Conservation (phyloP, 2,329 filamentous ascomycete genomes). For the Fusarium torreyae region DNA sequence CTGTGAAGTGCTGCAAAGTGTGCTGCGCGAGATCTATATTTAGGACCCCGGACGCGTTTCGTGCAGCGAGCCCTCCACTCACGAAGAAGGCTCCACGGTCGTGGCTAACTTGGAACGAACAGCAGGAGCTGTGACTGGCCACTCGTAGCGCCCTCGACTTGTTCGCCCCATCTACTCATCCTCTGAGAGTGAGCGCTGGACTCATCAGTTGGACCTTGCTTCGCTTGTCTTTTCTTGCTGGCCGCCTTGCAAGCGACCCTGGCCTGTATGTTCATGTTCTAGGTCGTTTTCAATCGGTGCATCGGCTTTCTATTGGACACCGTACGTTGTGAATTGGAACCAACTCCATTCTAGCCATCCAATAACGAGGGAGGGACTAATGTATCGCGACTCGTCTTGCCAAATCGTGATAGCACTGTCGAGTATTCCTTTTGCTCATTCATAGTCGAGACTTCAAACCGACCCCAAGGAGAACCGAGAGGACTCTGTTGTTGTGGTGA, state of each 20-base stretch:
- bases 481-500: no score
- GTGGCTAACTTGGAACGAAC: slow-evolving; percentile 43
- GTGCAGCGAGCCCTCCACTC: slow-evolving; percentile 46
- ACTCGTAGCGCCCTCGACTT: slow-evolving; percentile 40
- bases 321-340: slow-evolving; percentile 1
- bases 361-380: slow-evolving; percentile 30
- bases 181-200: slow-evolving; percentile 24
- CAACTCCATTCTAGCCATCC: slow-evolving; percentile 5
- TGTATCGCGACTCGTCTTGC: slow-evolving; percentile 10
- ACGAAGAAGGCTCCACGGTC: slow-evolving; percentile 36
- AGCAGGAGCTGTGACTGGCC: slow-evolving; percentile 43
- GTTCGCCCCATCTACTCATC: slow-evolving; percentile 32
- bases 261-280: slow-evolving; percentile 18
- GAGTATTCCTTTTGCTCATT: no score
- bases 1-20: slow-evolving; percentile 42
- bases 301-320: slow-evolving; percentile 34
- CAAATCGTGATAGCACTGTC: slow-evolving; percentile 8
- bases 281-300: slow-evolving; percentile 2
- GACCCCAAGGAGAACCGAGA: no score
- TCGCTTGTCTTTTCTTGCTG: slow-evolving; percentile 15
- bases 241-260: slow-evolving; percentile 17
- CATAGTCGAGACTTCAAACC: no score
- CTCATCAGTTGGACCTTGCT: slow-evolving; percentile 9
- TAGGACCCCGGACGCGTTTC: slow-evolving; percentile 52
- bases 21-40: slow-evolving; percentile 52